Base-by-base conservation (phyloP, 176 grass and related monocot species). In the Stipa capillata region DNA sequence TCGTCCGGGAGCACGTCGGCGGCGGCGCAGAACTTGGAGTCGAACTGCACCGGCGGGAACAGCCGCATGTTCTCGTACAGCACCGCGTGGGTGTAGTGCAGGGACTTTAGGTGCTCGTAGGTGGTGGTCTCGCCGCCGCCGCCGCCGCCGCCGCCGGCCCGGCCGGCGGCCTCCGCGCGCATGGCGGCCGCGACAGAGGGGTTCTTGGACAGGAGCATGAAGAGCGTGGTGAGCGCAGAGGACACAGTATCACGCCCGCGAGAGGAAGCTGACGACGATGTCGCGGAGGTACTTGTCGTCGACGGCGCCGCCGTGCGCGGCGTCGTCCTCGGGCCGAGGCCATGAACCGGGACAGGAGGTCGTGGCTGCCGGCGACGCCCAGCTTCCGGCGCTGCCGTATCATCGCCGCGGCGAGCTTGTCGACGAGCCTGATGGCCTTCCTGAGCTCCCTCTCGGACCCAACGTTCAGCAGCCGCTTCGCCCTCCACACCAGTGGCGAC, bases 341-440 rank as follows among this genome's bases (percentile, higher is more conserved):
- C 90, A 97, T 90, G 93, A 97, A 97, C 23, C 79, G 79, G 5
- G 93, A 97, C 57, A 97, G 90, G 51, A 97, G 83, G 81, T 97
- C 93, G 64, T 89, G 85, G 73, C 80, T 77, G 12, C 44, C 36
- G 1, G 53, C 69, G 57, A 87, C 66, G 1, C 93, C 90, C 0
- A 87, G 77, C 72, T 85, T 91, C 29, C 87, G 83, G 8, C 93
- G 79, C 42, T 93, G 74, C 15, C 61, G 61, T 49, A 97, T 97
- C 48, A 97, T 85, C 18, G 80, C 90, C 4, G 79, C 78, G 0
- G 90, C 90, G 1, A 97, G 80, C 28, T 37, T 34, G 69, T 90
- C 76, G 51, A 97, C 68, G 65, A 84, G 35, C 39, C n/a, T 17
- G 51, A 97, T 87, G 35, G 79, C 62, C 17, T 76, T 65, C 61